phyloP scores from a whole-genome alignment of 371 early-diverging fungal genomes.

The Lichtheimia corymbifera region DNA sequence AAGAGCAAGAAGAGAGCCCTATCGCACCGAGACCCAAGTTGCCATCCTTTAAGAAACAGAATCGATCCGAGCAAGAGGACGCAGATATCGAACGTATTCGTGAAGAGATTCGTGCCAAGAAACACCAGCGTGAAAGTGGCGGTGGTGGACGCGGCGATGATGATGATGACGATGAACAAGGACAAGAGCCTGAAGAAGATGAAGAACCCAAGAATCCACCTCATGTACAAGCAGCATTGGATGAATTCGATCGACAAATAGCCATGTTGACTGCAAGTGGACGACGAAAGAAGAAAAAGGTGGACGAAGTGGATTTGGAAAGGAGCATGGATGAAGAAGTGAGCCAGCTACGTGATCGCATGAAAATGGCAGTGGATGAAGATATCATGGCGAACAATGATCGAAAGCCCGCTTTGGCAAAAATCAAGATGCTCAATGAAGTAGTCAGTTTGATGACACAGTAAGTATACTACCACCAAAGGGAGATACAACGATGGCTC shows the following conservation, averaged over 20 bases:
- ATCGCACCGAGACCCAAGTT: constrained; percentile 15
- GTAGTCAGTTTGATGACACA: constrained; percentile 73
- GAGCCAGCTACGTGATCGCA: constrained; percentile 67
- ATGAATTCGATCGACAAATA: constrained; percentile 63
- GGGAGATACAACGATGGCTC: background rate
- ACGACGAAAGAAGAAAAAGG: constrained; percentile 61
- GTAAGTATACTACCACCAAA: constrained; percentile 24
- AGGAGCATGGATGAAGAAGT: constrained; percentile 65
- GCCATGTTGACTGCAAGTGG: constrained; percentile 64
- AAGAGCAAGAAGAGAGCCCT: constrained; percentile 6
- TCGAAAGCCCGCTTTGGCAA: constrained; percentile 78
- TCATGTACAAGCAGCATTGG: constrained; percentile 41
- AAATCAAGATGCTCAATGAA: constrained; percentile 79
- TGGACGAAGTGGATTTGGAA: constrained; percentile 68
- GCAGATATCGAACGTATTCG: constrained; percentile 36
- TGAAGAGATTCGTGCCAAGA: constrained; percentile 32
- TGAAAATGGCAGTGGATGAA: constrained; percentile 79
- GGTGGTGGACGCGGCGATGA: constrained; percentile 22
- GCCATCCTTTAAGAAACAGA: constrained; percentile 48
- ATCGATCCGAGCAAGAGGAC: constrained; percentile 35
- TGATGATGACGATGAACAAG: constrained; percentile 36
- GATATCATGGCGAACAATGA: constrained; percentile 79
- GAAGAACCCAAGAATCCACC: background rate
- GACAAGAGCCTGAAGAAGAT: constrained; percentile 26
- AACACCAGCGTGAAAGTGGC: constrained; percentile 13